Evolutionary conservation across 2,329 filamentous ascomycete species (phyloP).

Genomic region (Calycina herbarum): DNA sequence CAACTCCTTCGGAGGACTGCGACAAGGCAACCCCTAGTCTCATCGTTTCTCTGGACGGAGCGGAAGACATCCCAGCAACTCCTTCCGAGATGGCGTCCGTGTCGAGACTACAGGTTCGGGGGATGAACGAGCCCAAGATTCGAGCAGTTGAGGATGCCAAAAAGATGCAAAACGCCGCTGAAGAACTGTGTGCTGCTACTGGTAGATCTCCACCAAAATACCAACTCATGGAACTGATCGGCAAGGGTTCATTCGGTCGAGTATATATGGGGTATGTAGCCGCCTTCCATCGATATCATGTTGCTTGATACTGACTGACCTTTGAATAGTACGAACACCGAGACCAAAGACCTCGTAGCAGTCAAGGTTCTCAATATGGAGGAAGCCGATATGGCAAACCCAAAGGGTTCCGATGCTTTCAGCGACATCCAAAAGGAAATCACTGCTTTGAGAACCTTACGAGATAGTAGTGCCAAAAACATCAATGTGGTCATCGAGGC

Average conservation of each 20-base stretch:
- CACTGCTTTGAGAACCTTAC: slow-evolving; percentile 68
- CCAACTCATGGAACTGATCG: slow-evolving; percentile 69
- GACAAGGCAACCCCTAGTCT: no score
- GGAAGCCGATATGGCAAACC: slow-evolving; percentile 67
- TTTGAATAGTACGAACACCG: slow-evolving; percentile 34
- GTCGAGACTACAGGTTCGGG: slow-evolving; percentile 17
- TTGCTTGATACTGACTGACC: slow-evolving; percentile 1
- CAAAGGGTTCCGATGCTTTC: slow-evolving; percentile 65
- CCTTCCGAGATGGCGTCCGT: neutral
- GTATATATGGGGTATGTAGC: slow-evolving; percentile 62
- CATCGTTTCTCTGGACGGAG: no score
- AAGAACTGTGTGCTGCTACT: slow-evolving; percentile 59
- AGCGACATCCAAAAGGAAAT: slow-evolving; percentile 70
- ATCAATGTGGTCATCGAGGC: slow-evolving; percentile 82
- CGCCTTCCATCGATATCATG: neutral
- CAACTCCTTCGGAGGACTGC: no score
- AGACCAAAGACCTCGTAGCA: slow-evolving; percentile 57
- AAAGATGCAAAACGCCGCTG: slow-evolving; percentile 65
- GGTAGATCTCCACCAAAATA: slow-evolving; percentile 65
- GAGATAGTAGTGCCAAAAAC: slow-evolving; percentile 72
- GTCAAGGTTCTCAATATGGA: slow-evolving; percentile 86
- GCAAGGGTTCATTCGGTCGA: slow-evolving; percentile 72
- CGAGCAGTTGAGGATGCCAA: slow-evolving; percentile 62
- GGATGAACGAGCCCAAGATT: slow-evolving; percentile 23
- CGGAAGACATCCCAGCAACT: no score